Conservation (phyloP, 23 red algal species). For the Rhodosorus marinus region DNA sequence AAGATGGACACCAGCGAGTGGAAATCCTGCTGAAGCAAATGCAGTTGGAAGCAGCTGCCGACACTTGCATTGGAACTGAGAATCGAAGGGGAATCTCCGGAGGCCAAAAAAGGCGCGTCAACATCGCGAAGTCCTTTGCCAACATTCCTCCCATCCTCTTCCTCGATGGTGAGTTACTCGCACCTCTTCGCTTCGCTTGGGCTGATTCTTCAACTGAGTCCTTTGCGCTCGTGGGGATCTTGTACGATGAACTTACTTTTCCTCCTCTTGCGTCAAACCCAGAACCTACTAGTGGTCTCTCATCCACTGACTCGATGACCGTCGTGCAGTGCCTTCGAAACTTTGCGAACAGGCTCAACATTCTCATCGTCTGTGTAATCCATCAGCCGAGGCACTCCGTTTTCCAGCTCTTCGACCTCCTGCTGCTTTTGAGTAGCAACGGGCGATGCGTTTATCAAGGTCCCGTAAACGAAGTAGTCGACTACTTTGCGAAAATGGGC, state of each 20-base stretch:
- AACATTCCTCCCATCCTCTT: conserved; percentile 49
- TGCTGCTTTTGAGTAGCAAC: conserved; percentile 46
- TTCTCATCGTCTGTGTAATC: conserved; percentile 54
- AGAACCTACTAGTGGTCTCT: conserved; percentile 75
- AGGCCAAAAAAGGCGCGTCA: conserved; percentile 70
- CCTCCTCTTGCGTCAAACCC: too few species aligned
- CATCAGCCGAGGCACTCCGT: conserved; percentile 74
- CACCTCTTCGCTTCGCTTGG: too few species aligned
- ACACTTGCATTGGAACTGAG: conserved; percentile 52
- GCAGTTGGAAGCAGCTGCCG: conserved; percentile 21
- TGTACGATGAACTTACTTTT: too few species aligned
- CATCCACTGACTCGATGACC: conserved; percentile 62
- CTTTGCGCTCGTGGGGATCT: too few species aligned
- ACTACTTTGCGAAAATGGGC: conserved; percentile 49
- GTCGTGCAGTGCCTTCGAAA: conserved; percentile 51
- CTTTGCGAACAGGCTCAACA: conserved; percentile 28
- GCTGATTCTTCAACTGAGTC: too few species aligned
- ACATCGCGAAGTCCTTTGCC: conserved; percentile 55
- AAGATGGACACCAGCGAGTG: not conserved
- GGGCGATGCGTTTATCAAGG: conserved; percentile 63
- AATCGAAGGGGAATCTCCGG: conserved; percentile 78
- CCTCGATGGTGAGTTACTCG: too few species aligned
- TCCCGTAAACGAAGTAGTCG: conserved; percentile 3
- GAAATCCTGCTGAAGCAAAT: not conserved
- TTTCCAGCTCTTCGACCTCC: conserved; percentile 70